Evolutionary conservation across 2,329 filamentous ascomycete genomes (phyloP).

Genomic region (Ascochyta rabiei): DNA sequence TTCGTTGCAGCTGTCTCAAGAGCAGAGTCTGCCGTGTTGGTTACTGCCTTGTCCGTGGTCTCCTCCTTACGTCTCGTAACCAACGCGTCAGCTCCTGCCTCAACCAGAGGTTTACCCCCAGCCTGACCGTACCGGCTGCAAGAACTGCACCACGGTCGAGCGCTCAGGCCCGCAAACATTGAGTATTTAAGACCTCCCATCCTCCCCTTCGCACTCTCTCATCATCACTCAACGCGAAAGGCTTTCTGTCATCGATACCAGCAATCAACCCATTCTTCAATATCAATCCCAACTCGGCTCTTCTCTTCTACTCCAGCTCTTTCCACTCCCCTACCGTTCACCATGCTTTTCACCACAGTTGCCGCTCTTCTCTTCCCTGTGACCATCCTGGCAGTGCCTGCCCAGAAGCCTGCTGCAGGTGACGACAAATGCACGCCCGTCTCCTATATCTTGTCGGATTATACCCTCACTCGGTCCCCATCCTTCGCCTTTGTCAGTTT

Average conservation of each 20-base stretch:
- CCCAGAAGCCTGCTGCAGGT: slow-evolving; percentile 10
- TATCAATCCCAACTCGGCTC: not conserved
- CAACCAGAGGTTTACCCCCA: not conserved
- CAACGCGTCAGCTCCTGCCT: not conserved
- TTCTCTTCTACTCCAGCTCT: not conserved
- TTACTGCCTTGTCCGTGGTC: not conserved
- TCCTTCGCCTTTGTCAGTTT: slow-evolving; percentile 28
- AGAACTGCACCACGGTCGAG: not conserved
- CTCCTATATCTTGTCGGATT: slow-evolving; percentile 36
- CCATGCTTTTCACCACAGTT: slow-evolving; percentile 20
- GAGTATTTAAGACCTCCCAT: not conserved
- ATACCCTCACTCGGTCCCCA: slow-evolving; percentile 22
- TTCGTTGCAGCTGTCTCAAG: not conserved
- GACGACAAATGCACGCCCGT: slow-evolving; percentile 28
- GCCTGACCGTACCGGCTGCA: not conserved
- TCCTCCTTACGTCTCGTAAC: not conserved
- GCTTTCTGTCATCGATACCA: slow-evolving; percentile 7
- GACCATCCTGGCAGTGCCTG: slow-evolving; percentile 23
- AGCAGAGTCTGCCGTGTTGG: not conserved
- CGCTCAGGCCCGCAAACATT: slow-evolving; percentile 2
- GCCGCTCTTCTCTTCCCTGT: slow-evolving; percentile 26
- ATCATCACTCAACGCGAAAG: not conserved
- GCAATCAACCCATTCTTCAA: slow-evolving; percentile 10
- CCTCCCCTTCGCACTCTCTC: not conserved
- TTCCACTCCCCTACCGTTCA: not conserved